Evolutionary conservation across 768 basidiomycete genomes (phyloP), one percentile per base, ranked within the genome.

Genomic region (Tephrocybe rancida): DNA sequence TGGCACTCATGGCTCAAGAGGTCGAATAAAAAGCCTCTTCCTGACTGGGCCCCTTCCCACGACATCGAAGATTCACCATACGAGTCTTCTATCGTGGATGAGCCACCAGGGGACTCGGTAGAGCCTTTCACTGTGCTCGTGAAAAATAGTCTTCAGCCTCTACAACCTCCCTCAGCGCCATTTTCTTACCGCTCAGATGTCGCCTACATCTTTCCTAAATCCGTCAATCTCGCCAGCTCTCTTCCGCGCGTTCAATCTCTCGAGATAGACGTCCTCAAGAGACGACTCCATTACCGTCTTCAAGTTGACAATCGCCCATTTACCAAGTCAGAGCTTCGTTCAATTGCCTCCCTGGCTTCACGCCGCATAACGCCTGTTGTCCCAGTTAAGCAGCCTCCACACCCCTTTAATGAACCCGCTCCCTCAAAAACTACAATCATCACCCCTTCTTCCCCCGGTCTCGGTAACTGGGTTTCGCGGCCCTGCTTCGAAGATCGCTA

Each of bases 401-500:
- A 56, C 53, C 48, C 63, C 10, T 63, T 72, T 45, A 73, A 71
- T 62, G 73, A 74, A 37, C 56, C 67, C 30, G 70, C 68, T 42
- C 73, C 71, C n/a, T 60, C 66, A 38, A 61, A 61, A 39, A 61
- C 65, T 46, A 63, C 64, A n/a, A 63, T 60, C 34, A 61, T 75
- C 35, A 71, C 70, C 32, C 64, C 61, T n/a, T 68, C 69, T 35
- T 86, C 85, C 62, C 71, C 72, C 13, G 85, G 87, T 50, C 72
- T 92, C 42, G 78, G 76, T 38, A 78, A 71, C n/a, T 92, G 90
- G 90, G 75, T 83, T 56, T 73, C 76, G 32, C 85, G 90, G 3
- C 85, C 87, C 22, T 87, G 86, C 64, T 91, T 89, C 65, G 90
- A 92, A 67, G 88, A 92, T 51, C 76, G 88, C 27, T 71, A 80